A percentile compares a stretch with the other conserved stretches of the same genome.
Conservation (phyloP, 2,329 filamentous ascomycete genomes). For the Diaporthe humulicola region DNA sequence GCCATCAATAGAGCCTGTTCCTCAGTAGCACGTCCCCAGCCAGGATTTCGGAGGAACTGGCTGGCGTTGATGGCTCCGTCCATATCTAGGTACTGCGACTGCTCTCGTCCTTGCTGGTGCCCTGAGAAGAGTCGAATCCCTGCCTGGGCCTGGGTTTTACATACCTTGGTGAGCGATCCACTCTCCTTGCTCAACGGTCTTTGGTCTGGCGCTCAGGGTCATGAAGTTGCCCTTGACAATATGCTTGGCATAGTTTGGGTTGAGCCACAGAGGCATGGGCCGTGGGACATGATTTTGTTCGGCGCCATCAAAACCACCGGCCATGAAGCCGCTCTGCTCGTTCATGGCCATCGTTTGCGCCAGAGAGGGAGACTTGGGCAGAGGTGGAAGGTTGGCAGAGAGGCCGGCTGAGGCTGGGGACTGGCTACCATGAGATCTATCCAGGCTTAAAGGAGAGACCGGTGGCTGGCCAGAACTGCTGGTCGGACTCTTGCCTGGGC, state of each 20-base stretch:
- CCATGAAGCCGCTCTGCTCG: slow-evolving; percentile 63
- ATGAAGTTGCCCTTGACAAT: slow-evolving; percentile 98
- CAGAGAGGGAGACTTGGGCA: slow-evolving; percentile 74
- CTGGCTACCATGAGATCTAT: slow-evolving; percentile 63
- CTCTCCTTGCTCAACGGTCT: slow-evolving; percentile 93
- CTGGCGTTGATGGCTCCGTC: not conserved
- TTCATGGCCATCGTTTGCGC: slow-evolving; percentile 78
- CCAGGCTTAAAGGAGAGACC: slow-evolving; percentile 36
- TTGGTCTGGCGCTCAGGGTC: slow-evolving; percentile 92
- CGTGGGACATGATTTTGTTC: slow-evolving; percentile 74
- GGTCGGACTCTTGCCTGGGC: slow-evolving; percentile 66
- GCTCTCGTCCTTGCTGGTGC: not conserved
- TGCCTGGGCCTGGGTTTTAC: slow-evolving; percentile 40
- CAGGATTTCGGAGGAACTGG: not conserved
- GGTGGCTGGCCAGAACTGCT: slow-evolving; percentile 54
- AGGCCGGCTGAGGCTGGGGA: slow-evolving; percentile 59
- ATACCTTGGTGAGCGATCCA: slow-evolving; percentile 96
- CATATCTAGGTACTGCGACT: not conserved
- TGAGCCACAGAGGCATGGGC: slow-evolving; percentile 80
- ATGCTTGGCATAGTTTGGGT: slow-evolving; percentile 81
- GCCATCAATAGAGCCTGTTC: not conserved
- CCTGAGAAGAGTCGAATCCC: not conserved
- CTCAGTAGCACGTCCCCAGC: not conserved
- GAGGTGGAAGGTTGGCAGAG: slow-evolving; percentile 71
- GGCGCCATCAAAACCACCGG: slow-evolving; percentile 67